phyloP scores from a whole-genome alignment of 345 rosid genomes.

The Conringia planisiliqua region DNA sequence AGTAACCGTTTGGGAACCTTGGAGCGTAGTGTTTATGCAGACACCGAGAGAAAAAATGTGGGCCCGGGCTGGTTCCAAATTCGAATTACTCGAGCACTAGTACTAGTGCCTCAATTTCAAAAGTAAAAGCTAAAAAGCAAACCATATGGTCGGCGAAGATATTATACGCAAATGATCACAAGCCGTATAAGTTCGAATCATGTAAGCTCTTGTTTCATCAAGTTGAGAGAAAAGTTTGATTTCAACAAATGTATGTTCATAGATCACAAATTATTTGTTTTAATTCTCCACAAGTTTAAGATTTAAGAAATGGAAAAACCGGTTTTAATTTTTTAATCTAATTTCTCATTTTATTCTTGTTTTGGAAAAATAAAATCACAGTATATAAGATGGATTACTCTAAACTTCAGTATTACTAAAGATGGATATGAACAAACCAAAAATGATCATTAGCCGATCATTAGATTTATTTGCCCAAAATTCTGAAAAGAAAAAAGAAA shows the following conservation, averaged over 20 bases:
- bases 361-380: no score
- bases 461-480: not conserved
- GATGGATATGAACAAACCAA: no score
- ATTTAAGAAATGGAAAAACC: not conserved
- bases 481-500: not conserved
- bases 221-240: not conserved
- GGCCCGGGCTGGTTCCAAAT: conserved; percentile 10
- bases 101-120: not conserved
- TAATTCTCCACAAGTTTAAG: not conserved
- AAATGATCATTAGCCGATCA: not conserved
- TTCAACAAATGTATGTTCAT: not conserved
- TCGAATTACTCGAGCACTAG: not conserved
- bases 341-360: not conserved
- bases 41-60: not conserved
- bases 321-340: not conserved
- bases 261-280: not conserved
- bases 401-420: no score
- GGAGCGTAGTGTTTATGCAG: not conserved
- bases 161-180: not conserved
- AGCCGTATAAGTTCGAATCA: not conserved
- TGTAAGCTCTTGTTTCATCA: not conserved
- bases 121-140: not conserved
- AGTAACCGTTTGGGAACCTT: conserved; percentile 20
- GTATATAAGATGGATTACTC: no score
- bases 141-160: not conserved